phyloP scores from a whole-genome alignment of 306 rosid genomes.

The Crotalaria pallida region DNA sequence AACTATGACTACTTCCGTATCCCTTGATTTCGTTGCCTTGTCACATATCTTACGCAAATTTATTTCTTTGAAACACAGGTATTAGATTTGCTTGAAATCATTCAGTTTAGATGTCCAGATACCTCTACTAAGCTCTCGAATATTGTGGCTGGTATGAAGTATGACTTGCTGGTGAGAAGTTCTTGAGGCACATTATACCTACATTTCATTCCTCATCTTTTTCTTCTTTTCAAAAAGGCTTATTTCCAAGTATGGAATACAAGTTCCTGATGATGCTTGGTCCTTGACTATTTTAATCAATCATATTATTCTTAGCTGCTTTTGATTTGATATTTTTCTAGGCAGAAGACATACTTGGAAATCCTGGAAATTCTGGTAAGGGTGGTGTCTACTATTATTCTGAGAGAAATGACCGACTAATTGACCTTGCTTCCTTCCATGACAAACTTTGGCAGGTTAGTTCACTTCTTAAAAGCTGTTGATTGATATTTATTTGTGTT shows the following conservation, averaged over 20 bases:
- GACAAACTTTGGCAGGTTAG: slow-evolving; percentile 94
- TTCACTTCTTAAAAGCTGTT: slow-evolving; percentile 13
- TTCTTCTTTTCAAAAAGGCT: not conserved
- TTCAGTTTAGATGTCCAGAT: slow-evolving; percentile 89
- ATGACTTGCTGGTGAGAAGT: slow-evolving; percentile 59
- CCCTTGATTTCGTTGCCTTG: not conserved
- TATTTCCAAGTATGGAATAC: not conserved
- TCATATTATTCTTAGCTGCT: not conserved
- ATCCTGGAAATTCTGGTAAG: slow-evolving; percentile 73
- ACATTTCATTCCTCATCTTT: not conserved
- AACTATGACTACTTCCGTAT: not conserved
- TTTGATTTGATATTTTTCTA: slow-evolving; percentile 27
- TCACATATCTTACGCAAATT: not conserved
- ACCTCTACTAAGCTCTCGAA: slow-evolving; percentile 51
- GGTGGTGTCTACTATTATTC: slow-evolving; percentile 89
- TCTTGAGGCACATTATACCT: not conserved
- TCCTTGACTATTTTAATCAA: not conserved
- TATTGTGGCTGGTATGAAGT: slow-evolving; percentile 61
- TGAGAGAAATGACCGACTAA: slow-evolving; percentile 92
- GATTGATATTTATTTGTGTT: not conserved
- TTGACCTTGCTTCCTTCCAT: slow-evolving; percentile 77
- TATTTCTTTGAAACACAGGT: slow-evolving; percentile 45
- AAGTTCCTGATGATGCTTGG: not conserved
- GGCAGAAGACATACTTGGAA: slow-evolving; percentile 73
- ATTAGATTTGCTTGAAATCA: slow-evolving; percentile 85